A percentile compares a stretch with the other conserved stretches of the same genome.
These are phyloP conservation scores for Calonectria pseudoturangicola DNA, from an alignment of 2,329 filamentous ascomycete species.

Conservation along the genomic window DNA sequence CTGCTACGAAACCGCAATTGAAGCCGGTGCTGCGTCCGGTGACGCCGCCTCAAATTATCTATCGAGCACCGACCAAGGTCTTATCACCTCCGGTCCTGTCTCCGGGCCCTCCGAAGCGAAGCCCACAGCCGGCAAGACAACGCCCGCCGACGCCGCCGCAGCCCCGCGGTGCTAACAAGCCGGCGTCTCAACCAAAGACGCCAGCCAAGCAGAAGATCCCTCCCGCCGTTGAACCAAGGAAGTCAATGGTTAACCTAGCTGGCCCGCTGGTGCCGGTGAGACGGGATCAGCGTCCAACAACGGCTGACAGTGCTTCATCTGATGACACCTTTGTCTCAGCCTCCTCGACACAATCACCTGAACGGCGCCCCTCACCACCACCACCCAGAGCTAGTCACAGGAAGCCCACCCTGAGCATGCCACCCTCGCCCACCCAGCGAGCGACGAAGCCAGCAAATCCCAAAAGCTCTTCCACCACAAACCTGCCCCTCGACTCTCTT, in stretches of 20 bases:
- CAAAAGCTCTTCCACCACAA: constrained; percentile 57
- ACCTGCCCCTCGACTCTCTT: constrained; percentile 77
- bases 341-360: constrained; percentile 60
- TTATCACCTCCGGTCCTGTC: constrained; percentile 49
- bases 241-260: constrained; percentile 37
- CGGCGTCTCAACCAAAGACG: constrained; percentile 39
- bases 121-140: constrained; percentile 43
- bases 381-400: constrained; percentile 35
- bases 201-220: constrained; percentile 31
- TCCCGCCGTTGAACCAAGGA: constrained; percentile 39
- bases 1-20: constrained; percentile 53
- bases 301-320: constrained; percentile 61
- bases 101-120: constrained; percentile 56
- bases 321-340: constrained; percentile 68
- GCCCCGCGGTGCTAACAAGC: constrained; percentile 55
- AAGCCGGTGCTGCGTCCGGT: constrained; percentile 57
- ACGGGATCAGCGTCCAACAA: constrained; percentile 44
- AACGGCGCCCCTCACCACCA: constrained; percentile 52
- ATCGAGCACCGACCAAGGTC: constrained; percentile 46
- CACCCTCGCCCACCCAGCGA: constrained; percentile 61
- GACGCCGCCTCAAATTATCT: constrained; percentile 54
- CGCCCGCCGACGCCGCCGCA: constrained; percentile 62
- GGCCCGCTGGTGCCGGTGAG: constrained; percentile 39
- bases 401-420: constrained; percentile 52
- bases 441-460: constrained; percentile 55